These are phyloP conservation scores for Silybum marianum DNA, from an alignment of 129 eudicot genomes.

Conservation along the genomic window DNA sequence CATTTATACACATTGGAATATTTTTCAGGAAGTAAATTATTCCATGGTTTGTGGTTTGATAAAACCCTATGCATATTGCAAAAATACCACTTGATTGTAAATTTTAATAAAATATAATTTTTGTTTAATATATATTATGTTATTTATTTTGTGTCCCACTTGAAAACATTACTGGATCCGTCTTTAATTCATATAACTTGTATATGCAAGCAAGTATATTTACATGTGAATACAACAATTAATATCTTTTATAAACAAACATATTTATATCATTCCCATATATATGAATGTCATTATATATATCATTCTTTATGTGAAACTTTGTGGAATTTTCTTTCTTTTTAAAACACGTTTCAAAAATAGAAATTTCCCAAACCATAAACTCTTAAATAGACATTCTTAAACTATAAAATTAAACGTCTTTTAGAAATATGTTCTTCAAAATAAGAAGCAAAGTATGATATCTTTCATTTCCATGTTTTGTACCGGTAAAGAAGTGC, in stretches of 20 bases:
- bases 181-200: not conserved
- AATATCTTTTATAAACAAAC: no score
- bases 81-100: not conserved
- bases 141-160: no score
- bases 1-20: conserved; percentile 55
- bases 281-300: not conserved
- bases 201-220: not conserved
- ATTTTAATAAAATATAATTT: no score
- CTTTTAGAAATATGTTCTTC: not conserved
- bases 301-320: not conserved
- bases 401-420: no score
- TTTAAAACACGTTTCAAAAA: not conserved
- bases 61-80: not conserved
- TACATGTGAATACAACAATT: not conserved
- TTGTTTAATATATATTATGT: no score
- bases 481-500: not conserved
- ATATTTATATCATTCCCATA: no score
- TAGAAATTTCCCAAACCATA: not conserved
- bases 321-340: not conserved
- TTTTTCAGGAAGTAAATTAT: conserved; percentile 50
- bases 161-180: not conserved
- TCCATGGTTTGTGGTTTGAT: not conserved
- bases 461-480: not conserved
- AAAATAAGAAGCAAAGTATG: not conserved
- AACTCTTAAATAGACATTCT: not conserved